Evolutionary conservation across 371 early-diverging fungal genomes (phyloP).

Genomic region (Smittium culicis): DNA sequence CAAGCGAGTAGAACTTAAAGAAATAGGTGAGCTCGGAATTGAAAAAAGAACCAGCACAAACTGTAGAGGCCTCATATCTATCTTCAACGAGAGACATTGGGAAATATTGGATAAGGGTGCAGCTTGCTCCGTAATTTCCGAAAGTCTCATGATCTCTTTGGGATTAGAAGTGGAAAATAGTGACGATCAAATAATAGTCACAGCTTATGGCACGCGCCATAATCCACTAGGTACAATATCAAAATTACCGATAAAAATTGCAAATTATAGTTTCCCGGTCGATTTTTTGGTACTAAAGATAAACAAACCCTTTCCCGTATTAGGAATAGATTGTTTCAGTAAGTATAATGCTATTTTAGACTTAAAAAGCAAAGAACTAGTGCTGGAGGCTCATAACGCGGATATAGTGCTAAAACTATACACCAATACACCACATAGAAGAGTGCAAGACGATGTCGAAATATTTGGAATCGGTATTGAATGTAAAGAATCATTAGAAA

Average conservation of each 20-base stretch:
- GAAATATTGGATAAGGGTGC: not conserved
- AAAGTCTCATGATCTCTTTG: not conserved
- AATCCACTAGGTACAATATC: not conserved
- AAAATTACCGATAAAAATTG: not conserved
- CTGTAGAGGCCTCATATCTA: not conserved
- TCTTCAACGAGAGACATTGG: not conserved
- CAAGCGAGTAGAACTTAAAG: not conserved
- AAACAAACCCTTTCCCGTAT: not conserved
- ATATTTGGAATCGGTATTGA: slow-evolving; percentile 1
- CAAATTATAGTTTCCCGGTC: not conserved
- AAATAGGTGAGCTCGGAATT: not conserved
- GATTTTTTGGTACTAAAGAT: slow-evolving; percentile 4
- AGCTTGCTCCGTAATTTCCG: not conserved
- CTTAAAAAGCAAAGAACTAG: not conserved
- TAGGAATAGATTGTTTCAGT: slow-evolving; percentile 2
- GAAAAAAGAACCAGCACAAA: not conserved
- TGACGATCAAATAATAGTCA: slow-evolving; percentile 3
- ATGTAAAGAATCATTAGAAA: not conserved
- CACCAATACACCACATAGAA: not conserved
- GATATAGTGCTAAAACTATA: not conserved
- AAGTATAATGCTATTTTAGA: slow-evolving; percentile 1
- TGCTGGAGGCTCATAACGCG: not conserved
- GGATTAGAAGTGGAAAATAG: not conserved
- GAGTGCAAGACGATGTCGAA: not conserved
- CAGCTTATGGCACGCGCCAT: not conserved